Evolutionary conservation across 2,329 filamentous ascomycete genomes (phyloP), one percentile per base, ranked within the genome.

Genomic region (Pseudocercospora eumusae): DNA sequence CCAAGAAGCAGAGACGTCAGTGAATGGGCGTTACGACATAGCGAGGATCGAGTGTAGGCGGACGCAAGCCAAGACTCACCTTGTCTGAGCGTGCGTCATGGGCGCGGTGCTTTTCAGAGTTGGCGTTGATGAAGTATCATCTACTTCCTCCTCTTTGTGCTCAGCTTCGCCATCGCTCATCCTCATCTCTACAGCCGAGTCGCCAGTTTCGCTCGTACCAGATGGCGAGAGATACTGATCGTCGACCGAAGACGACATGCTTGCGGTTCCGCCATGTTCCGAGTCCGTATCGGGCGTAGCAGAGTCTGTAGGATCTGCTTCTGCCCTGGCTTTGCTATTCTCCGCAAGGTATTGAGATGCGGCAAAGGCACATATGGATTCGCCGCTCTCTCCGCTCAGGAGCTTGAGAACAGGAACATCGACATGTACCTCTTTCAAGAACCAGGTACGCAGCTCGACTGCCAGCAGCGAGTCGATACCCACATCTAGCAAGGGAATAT

Each of bases 321-420:
- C 50, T 36, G 44, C 21, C 3, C 20, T 36, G 23, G 18, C 27
- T 28, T 64, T 64, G 50, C 49, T 64, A 44, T 56, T 61, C 56
- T 64, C 62, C 18, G 62, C 56, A 44, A 64, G 56, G 50, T 62
- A 64, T 44, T 66, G 59, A 25, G 42, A 56, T 8, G 64, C 64
- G 28, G 60, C 64, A 54, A 60, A 62, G 8, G 54, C 50, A 53
- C 63, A 65, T 20, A 67, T 62, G 10, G 33, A 52, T 13, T 60
- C 58, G 18, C 58, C 63, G 18, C 60, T 62, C 23, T 62, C 63
- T 31, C 65, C 63, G 18, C 63, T 58, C 9, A 67, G 20, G 2
- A 84, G 74, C 60, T 80, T 80, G 2, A 83, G 70, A 1, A 83
- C 76, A 0, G 80, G 78, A 0, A 84, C 74, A 50, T 83, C 78